These are phyloP conservation scores for Berkeleyomyces basicola DNA, from an alignment of 2,329 filamentous ascomycete genomes.

Conservation along the genomic window DNA sequence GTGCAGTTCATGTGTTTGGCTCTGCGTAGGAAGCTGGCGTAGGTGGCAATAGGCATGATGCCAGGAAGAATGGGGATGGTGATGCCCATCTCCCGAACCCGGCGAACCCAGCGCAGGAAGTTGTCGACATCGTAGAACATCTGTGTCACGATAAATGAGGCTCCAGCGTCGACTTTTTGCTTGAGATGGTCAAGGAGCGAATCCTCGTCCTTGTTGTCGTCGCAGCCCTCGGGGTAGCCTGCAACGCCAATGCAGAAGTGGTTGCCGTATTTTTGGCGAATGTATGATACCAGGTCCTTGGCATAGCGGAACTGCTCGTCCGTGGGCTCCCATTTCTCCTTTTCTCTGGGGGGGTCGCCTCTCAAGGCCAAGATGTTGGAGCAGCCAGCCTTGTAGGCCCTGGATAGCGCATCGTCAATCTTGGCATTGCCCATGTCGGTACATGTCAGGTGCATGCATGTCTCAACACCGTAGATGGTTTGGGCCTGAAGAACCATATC, in stretches of 20 bases:
- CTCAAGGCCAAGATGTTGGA: slow-evolving; percentile 91
- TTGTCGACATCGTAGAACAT: slow-evolving; percentile 99
- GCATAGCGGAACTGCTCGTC: slow-evolving; percentile 84
- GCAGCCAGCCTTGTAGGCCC: slow-evolving; percentile 87
- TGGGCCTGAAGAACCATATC: slow-evolving; percentile 97
- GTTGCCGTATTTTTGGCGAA: slow-evolving; percentile 50
- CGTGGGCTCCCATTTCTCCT: slow-evolving; percentile 82
- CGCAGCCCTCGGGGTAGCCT: slow-evolving; percentile 87
- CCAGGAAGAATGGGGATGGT: slow-evolving; percentile 68
- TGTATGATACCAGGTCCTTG: slow-evolving; percentile 74
- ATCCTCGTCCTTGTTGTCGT: slow-evolving; percentile 81
- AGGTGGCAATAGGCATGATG: slow-evolving; percentile 82
- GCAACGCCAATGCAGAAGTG: slow-evolving; percentile 96
- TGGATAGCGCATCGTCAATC: slow-evolving; percentile 73
- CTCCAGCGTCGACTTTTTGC: slow-evolving; percentile 90
- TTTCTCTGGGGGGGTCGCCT: slow-evolving; percentile 83
- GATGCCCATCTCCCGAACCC: slow-evolving; percentile 73
- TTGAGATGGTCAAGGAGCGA: slow-evolving; percentile 80
- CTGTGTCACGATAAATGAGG: slow-evolving; percentile 88
- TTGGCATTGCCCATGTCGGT: slow-evolving; percentile 93
- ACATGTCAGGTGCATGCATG: slow-evolving; percentile 97
- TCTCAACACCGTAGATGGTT: slow-evolving; percentile 88
- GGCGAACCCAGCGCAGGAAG: slow-evolving; percentile 79
- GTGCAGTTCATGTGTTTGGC: slow-evolving; percentile 82
- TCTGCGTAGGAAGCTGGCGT: slow-evolving; percentile 78